Percentiles rank a stretch among this genome's conserved stretches.
Conservation (phyloP, 176 grass and related monocot genomes). For the Bonia amplexicaulis region DNA sequence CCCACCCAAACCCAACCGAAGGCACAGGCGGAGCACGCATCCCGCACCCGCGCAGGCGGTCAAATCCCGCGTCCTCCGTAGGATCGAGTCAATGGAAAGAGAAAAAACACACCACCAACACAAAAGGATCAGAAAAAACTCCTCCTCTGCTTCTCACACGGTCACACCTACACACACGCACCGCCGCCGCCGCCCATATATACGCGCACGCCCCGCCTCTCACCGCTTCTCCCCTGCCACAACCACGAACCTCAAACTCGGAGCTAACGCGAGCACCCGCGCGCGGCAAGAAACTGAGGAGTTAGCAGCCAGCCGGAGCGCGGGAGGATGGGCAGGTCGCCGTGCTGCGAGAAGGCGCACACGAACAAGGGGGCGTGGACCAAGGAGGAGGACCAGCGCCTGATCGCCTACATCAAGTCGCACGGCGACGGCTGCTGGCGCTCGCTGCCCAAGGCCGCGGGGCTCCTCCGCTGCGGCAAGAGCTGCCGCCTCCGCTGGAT, state of each 20-base stretch:
- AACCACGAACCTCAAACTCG: neutral
- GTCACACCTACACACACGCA: neutral
- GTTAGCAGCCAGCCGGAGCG: neutral
- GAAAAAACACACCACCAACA: neutral
- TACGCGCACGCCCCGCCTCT: neutral
- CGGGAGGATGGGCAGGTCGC: conserved; percentile 63
- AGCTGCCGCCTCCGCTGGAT: conserved; percentile 94
- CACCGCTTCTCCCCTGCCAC: neutral
- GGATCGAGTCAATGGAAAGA: conserved; percentile 31
- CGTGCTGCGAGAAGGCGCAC: conserved; percentile 89
- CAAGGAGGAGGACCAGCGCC: conserved; percentile 75
- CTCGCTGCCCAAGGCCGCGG: conserved; percentile 75
- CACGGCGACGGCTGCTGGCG: conserved; percentile 80
- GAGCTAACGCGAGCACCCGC: neutral
- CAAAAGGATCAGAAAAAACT: neutral
- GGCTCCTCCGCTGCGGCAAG: conserved; percentile 82
- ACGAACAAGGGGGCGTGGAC: conserved; percentile 92
- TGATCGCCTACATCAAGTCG: conserved; percentile 72
- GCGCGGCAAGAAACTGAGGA: neutral
- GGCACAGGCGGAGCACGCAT: neutral
- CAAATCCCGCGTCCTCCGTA: neutral
- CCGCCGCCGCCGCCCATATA: conserved; percentile 35
- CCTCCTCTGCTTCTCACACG: neutral
- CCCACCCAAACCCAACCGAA: neutral
- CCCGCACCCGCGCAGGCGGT: neutral